Evolutionary conservation across 2,329 filamentous ascomycete species (phyloP).

Genomic region (Aureobasidium sp.): DNA sequence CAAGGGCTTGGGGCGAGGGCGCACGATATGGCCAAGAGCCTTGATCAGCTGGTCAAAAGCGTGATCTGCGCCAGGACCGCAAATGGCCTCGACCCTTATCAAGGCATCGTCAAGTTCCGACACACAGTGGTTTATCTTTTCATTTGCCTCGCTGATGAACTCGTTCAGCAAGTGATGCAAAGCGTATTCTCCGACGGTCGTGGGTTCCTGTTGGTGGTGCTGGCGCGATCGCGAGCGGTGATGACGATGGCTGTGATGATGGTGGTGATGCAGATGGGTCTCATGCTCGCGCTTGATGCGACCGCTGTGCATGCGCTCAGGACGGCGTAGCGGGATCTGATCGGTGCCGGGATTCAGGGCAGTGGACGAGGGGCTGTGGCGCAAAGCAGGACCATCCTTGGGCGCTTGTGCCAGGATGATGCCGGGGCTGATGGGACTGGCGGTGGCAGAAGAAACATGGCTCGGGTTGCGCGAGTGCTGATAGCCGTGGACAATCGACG

Average conservation of each 20-base stretch:
- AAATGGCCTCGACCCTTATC: constrained; percentile 79
- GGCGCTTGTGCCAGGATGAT: constrained; percentile 53
- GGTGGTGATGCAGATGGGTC: constrained; percentile 63
- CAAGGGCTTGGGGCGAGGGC: constrained; percentile 85
- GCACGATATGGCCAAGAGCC: constrained; percentile 88
- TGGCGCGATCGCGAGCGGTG: constrained; percentile 64
- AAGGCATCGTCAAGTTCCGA: constrained; percentile 72
- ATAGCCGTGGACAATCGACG: constrained; percentile 92
- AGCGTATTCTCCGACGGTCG: constrained; percentile 96
- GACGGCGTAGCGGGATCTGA: constrained; percentile 23
- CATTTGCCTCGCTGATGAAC: constrained; percentile 94
- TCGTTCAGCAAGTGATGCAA: constrained; percentile 94
- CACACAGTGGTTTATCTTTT: constrained; percentile 86
- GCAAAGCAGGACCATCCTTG: constrained; percentile 8
- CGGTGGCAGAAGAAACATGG: constrained; percentile 64
- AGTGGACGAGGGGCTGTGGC: constrained; percentile 19
- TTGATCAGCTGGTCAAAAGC: constrained; percentile 91
- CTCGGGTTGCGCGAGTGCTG: constrained; percentile 89
- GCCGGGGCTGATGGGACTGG: constrained; percentile 81
- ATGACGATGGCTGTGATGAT: constrained; percentile 51
- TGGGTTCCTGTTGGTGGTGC: constrained; percentile 65
- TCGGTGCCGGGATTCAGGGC: constrained; percentile 14
- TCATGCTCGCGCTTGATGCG: constrained; percentile 65
- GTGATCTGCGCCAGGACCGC: constrained; percentile 79
- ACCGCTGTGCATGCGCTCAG: constrained; percentile 43